These are phyloP conservation scores for Cercospora canescens DNA, from an alignment of 2,329 filamentous ascomycete genomes.

Conservation along the genomic window DNA sequence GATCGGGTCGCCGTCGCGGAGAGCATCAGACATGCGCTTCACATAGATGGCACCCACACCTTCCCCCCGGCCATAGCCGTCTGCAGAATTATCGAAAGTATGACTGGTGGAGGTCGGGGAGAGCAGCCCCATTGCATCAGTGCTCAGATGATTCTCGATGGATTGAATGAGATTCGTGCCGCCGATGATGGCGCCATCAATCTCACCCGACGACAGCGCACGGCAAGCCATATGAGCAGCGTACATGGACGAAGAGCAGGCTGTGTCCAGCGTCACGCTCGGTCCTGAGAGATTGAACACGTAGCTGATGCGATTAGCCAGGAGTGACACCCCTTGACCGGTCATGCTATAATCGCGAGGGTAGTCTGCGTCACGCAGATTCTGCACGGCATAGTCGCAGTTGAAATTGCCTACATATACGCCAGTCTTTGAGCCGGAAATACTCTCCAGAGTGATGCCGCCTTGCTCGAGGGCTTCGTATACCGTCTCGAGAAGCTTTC, in stretches of 20 bases:
- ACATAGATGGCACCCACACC: slow-evolving; percentile 53
- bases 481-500: slow-evolving; percentile 25
- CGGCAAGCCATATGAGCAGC: neutral
- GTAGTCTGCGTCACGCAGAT: neutral
- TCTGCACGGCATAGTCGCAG: neutral
- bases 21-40: slow-evolving; percentile 51
- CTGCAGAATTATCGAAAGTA: slow-evolving; percentile 39
- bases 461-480: slow-evolving; percentile 23
- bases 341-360: neutral
- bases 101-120: slow-evolving; percentile 33
- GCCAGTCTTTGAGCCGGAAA: neutral
- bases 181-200: slow-evolving; percentile 27
- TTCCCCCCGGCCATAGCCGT: slow-evolving; percentile 56
- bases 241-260: slow-evolving; percentile 13
- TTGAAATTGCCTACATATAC: neutral
- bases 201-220: neutral
- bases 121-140: slow-evolving; percentile 38
- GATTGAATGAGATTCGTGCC: slow-evolving; percentile 29
- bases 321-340: neutral
- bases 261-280: slow-evolving; percentile 21
- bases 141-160: slow-evolving; percentile 30
- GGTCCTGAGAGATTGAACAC: slow-evolving; percentile 21
- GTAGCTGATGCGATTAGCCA: slow-evolving; percentile 15
- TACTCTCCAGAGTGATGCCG: slow-evolving; percentile 1
- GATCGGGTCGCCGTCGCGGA: slow-evolving; percentile 15